Base-by-base conservation (phyloP, 116 monocot genomes). In the Dioscorea cayenensis region DNA sequence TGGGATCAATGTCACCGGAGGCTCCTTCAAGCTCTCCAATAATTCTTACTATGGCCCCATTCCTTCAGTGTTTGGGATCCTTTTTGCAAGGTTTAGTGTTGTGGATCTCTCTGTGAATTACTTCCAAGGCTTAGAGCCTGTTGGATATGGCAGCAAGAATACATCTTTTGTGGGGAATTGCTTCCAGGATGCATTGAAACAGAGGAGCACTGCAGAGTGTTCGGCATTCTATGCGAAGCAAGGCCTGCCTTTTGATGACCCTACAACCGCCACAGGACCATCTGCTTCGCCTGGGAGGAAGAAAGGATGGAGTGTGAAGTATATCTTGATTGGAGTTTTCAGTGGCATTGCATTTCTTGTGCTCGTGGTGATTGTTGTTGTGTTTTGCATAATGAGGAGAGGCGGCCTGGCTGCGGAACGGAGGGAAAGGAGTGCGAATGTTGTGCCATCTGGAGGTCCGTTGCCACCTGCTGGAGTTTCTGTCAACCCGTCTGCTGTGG, bases 101-200 rank as follows among this genome's bases (percentile, higher is more conserved):
- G 82, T 82, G 5, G 80, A 92, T 77, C 55, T 96, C 52, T 92
- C 90, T 0, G 75, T 25, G 5, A 96, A 96, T 36, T 96, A 87
- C 55, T 90, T 96, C 43, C 32, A 88, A 52, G 87, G 88, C 58
- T 51, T 14, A 1, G 61, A 64, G 14, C 81, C 85, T 6, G 23
- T 74, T 22, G 49, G 51, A 16, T 35, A 22, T 18, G 20, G 19
- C 19, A 52, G 10, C 2, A 38, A 25, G 22, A 87, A 77, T 48
- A 49, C 64, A 4, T 79, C 84, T 2, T 62, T 88, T 52, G 77
- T 51, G 11, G 29, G 9, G 28, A 96, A 96, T 70, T 92, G 96
- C 76, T 76, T 96, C 67, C 49, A 23, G 6, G 73, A 84, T 58
- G 71, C 69, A 14, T 58, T 77, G 14, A 67, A 72, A 38, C 92